phyloP scores from a whole-genome alignment of 2,329 filamentous ascomycete genomes.

The Aspergillus proliferans region DNA sequence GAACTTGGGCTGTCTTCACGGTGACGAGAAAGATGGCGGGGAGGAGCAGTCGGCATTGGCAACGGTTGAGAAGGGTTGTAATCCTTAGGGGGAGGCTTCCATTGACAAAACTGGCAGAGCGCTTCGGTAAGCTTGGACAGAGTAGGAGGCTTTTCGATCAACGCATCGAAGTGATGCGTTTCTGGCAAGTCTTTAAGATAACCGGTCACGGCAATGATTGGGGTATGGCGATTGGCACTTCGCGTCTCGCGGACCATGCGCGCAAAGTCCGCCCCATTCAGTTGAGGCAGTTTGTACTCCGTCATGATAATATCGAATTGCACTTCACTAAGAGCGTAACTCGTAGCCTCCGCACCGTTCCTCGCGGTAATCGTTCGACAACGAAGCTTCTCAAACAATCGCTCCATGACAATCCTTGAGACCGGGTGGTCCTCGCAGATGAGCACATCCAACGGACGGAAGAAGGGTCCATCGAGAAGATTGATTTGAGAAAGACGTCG shows the following conservation, averaged over 20 bases:
- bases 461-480: slow-evolving; percentile 73
- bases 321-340: slow-evolving; percentile 92
- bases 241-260: slow-evolving; percentile 97
- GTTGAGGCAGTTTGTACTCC: slow-evolving; percentile 90
- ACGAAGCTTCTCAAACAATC: slow-evolving; percentile 85
- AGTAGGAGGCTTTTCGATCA: slow-evolving; percentile 95
- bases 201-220: slow-evolving; percentile 92
- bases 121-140: slow-evolving; percentile 85
- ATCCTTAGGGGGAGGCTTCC: slow-evolving; percentile 71
- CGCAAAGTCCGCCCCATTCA: slow-evolving; percentile 90
- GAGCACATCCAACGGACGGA: slow-evolving; percentile 84
- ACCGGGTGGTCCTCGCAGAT: slow-evolving; percentile 98
- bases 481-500: slow-evolving; percentile 87
- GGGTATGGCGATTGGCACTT: slow-evolving; percentile 88
- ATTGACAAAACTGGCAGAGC: slow-evolving; percentile 80
- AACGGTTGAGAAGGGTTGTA: slow-evolving; percentile 47
- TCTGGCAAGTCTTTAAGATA: slow-evolving; percentile 97
- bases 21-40: slow-evolving; percentile 59
- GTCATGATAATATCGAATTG: slow-evolving; percentile 99
- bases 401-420: slow-evolving; percentile 97
- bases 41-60: slow-evolving; percentile 54
- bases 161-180: slow-evolving; percentile 88
- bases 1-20: slow-evolving; percentile 78
- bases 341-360: slow-evolving; percentile 84
- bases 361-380: slow-evolving; percentile 89